phyloP scores from a whole-genome alignment of 2,329 filamentous ascomycete species.

The Dissoconium aciculare region DNA sequence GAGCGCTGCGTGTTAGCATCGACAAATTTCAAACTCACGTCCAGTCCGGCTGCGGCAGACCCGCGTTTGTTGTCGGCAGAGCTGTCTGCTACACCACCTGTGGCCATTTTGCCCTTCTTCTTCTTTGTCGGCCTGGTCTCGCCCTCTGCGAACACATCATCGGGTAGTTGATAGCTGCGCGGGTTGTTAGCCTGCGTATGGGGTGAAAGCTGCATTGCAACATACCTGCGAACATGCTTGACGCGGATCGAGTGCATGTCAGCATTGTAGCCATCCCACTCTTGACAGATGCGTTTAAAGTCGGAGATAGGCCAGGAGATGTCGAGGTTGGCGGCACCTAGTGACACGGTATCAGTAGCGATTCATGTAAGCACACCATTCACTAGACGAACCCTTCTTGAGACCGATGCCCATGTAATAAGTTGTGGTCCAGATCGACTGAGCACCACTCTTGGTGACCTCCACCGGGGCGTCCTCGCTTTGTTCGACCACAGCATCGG shows the following conservation, averaged over 20 bases:
- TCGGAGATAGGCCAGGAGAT: slow-evolving; percentile 68
- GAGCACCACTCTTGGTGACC: slow-evolving; percentile 24
- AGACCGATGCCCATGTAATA: slow-evolving; percentile 87
- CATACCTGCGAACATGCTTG: slow-evolving; percentile 74
- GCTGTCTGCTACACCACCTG: slow-evolving; percentile 12
- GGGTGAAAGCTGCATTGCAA: slow-evolving; percentile 8
- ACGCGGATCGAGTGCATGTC: slow-evolving; percentile 68
- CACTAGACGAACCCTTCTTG: slow-evolving; percentile 26
- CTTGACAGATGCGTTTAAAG: slow-evolving; percentile 70
- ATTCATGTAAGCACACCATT: slow-evolving; percentile 11
- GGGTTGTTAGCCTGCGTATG: slow-evolving; percentile 8
- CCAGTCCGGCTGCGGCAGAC: slow-evolving; percentile 30
- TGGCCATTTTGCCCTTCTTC: slow-evolving; percentile 28
- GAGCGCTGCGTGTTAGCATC: background rate
- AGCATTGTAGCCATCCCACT: slow-evolving; percentile 59
- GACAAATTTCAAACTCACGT: slow-evolving; percentile 27
- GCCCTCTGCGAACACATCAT: slow-evolving; percentile 72
- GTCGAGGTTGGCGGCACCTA: slow-evolving; percentile 56
- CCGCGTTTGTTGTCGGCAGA: slow-evolving; percentile 28
- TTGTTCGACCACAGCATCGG: slow-evolving; percentile 26
- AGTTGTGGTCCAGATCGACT: slow-evolving; percentile 67
- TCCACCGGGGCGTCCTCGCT: slow-evolving; percentile 21
- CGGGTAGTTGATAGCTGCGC: slow-evolving; percentile 65
- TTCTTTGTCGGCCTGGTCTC: slow-evolving; percentile 40
- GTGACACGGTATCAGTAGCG: slow-evolving; percentile 16